Evolutionary conservation across 2,329 filamentous ascomycete genomes (phyloP), one percentile per base, ranked within the genome.

Genomic region (Diaporthe ampelina): DNA sequence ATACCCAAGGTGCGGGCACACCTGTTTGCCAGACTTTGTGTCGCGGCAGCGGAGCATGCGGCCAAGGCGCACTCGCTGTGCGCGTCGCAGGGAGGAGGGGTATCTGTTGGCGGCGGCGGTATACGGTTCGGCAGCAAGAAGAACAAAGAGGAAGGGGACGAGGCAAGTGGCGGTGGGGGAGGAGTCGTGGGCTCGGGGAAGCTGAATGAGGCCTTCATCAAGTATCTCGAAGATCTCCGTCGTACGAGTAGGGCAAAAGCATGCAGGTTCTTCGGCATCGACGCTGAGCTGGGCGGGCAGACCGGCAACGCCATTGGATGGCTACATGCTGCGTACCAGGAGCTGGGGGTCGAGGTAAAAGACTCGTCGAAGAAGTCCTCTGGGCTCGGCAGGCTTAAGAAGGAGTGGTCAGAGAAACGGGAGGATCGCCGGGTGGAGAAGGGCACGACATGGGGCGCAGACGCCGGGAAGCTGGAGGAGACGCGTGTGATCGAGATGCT

Each of bases 1-100:
- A 94, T 98, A 65, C 94, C 95, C 40, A 95, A 96, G 81, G 95
- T 98, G 24, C 92, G 96, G 61, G 95, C 95, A 11, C 92, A 97
- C 79, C 87, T 99, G 1, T 97, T 97, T 80, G 95, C 95, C 1
- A 89, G 96, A 0, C 86, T 98, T 10, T 98, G 95, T 81, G 88
- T 98, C 15, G 94, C 95, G 0, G 94, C 95, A 0, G 92, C 94
- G 0, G 95, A 98, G 78, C 95, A 98, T 82, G 95, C 95, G 1
- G 90, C 92, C 35, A 92, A 93, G 81, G 94, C 95, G 13, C 82
- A 86, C 24, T 87, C 90, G 1, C 80, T 91, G 7, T 86, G 87
- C 3, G 74, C 74, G 4, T 72, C 61, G 37, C 74, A 74, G 40
- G 37, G 43, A 57, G 37, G 43, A 17, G 73, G 67, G 10, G 59